These are phyloP conservation scores for Pyropia haitanensis DNA, from an alignment of 23 red algal genomes.

Conservation along the genomic window DNA sequence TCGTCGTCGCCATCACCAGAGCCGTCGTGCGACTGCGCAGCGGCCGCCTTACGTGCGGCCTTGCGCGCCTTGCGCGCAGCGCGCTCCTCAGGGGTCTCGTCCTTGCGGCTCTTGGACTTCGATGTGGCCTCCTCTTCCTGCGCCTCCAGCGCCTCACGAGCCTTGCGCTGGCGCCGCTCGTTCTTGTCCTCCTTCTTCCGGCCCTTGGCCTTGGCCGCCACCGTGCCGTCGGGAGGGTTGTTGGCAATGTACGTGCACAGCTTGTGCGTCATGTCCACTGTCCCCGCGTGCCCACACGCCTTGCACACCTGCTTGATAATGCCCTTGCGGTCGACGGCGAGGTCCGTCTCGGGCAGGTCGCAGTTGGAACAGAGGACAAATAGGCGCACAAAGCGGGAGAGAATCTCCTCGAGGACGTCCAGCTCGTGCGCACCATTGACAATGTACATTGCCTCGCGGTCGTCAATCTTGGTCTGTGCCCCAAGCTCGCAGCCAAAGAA, in stretches of 20 bases:
- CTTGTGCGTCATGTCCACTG: constrained; percentile 94
- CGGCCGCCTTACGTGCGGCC: constrained; percentile 16
- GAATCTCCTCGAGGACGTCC: constrained; percentile 51
- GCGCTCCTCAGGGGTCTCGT: constrained; percentile 6
- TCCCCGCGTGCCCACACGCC: constrained; percentile 63
- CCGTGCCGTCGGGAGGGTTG: constrained; percentile 84
- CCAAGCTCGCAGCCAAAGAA: constrained; percentile 97
- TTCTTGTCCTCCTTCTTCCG: constrained; percentile 24
- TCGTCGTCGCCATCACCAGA: constrained; percentile 26
- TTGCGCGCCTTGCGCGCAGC: constrained; percentile 11
- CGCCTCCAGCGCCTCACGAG: neutral
- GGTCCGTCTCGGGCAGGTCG: constrained; percentile 93
- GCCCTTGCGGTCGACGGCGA: constrained; percentile 79
- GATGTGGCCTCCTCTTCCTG: constrained; percentile 1
- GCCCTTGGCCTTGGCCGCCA: constrained; percentile 19
- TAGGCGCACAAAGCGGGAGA: constrained; percentile 88
- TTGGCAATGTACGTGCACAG: constrained; percentile 87
- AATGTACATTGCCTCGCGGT: constrained; percentile 83
- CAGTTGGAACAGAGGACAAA: constrained; percentile 83
- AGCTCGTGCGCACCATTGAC: constrained; percentile 85
- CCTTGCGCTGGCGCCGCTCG: neutral
- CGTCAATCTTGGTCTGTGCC: constrained; percentile 97
- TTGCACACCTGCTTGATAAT: constrained; percentile 85
- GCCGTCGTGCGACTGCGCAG: constrained; percentile 3
- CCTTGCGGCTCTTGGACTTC: constrained; percentile 4